These are phyloP conservation scores for Stevia rebaudiana DNA, from an alignment of 140 eudicot species.

Conservation along the genomic window DNA sequence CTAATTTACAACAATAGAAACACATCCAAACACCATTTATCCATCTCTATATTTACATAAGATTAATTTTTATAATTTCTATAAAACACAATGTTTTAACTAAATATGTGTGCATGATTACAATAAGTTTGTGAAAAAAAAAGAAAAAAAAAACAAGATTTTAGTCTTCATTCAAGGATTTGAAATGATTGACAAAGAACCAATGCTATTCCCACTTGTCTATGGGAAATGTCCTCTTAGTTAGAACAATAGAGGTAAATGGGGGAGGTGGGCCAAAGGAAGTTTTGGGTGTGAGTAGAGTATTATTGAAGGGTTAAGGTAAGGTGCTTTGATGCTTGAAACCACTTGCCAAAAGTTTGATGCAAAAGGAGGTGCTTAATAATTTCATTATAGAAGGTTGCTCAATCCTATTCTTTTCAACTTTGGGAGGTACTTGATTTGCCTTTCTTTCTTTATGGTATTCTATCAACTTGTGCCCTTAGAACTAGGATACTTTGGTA, in stretches of 20 bases:
- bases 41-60: background rate
- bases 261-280: conserved; percentile 8
- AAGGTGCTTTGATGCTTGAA: conserved; percentile 31
- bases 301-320: conserved; percentile 28
- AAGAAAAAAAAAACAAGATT: too few relatives aligned
- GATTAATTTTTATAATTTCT: too few relatives aligned
- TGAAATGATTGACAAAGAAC: conserved; percentile 20
- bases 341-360: conserved; percentile 35
- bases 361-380: conserved; percentile 25
- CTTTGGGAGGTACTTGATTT: conserved; percentile 18
- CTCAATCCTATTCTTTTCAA: conserved; percentile 13
- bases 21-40: background rate
- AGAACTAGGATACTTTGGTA: background rate
- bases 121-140: background rate
- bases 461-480: conserved; percentile 21
- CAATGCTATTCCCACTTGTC: conserved; percentile 27
- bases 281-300: conserved; percentile 7
- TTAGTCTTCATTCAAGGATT: background rate
- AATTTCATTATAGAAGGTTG: background rate
- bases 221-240: background rate
- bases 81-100: background rate
- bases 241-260: background rate
- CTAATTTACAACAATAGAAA: background rate
- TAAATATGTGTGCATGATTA: background rate
- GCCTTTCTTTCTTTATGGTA: conserved; percentile 20